These are phyloP conservation scores for Russula lepida DNA, from an alignment of 768 basidiomycete species.

Conservation along the genomic window DNA sequence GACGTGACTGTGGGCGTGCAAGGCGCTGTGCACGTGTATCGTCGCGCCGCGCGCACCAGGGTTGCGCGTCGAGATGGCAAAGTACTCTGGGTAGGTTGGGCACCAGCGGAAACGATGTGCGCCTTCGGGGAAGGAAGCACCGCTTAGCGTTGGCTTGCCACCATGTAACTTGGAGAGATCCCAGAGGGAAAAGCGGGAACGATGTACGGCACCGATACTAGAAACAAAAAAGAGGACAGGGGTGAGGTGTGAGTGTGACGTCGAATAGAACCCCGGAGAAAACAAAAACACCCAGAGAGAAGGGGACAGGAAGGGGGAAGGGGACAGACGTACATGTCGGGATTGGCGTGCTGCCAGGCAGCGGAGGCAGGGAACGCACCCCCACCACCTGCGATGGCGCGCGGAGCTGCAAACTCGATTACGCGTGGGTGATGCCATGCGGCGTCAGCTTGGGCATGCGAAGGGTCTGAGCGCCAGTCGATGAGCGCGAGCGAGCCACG, in stretches of 20 bases:
- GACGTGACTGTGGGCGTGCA: constrained; percentile 46
- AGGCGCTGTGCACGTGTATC: constrained; percentile 59
- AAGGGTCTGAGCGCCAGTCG: constrained; percentile 77
- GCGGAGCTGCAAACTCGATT: constrained; percentile 66
- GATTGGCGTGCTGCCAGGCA: constrained; percentile 62
- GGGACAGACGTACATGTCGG: constrained; percentile 53
- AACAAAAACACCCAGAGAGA: background rate
- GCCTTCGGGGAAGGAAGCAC: constrained; percentile 58
- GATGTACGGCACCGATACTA: constrained; percentile 71
- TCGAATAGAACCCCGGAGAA: background rate
- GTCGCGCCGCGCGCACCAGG: constrained; percentile 35
- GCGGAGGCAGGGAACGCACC: constrained; percentile 48
- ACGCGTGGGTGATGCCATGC: constrained; percentile 55
- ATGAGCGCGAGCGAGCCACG: constrained; percentile 66
- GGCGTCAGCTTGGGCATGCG: constrained; percentile 39
- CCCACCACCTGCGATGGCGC: constrained; percentile 45
- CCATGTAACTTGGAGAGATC: constrained; percentile 63
- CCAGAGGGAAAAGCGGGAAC: constrained; percentile 68
- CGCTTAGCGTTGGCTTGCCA: constrained; percentile 60
- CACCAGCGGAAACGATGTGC: constrained; percentile 75
- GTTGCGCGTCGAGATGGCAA: constrained; percentile 60
- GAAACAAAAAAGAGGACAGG: background rate
- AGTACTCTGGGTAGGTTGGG: constrained; percentile 63
- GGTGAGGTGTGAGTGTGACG: background rate
- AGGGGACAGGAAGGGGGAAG: background rate